Evolutionary conservation across 257 asterid genomes (phyloP), one percentile per base, ranked within the genome.

Genomic region (Fraxinus quadrangulata): DNA sequence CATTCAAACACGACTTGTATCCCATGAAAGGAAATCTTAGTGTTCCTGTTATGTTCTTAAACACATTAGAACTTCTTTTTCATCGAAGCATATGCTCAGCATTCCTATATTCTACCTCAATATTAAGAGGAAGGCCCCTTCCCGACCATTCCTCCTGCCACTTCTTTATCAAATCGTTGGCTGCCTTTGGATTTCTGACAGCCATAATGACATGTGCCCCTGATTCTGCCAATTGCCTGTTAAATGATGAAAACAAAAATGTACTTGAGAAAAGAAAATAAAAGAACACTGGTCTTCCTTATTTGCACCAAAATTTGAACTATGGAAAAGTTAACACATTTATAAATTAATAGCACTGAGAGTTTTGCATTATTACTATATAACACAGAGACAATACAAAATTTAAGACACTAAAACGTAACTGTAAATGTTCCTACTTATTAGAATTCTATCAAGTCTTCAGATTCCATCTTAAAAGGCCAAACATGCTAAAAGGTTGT

Each of bases 151-250:
- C 89, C 49, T 87, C 91, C 78, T 92, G 97, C 97, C 98, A 94
- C 74, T 87, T 86, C 71, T 77, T 85, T 66, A 96, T 89, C 87
- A 93, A 84, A 45, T 92, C 95, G 78, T 77, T 85, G 14, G 98
- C 98, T 0, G 92, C 92, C 79, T 87, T 88, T 3, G 92, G 76
- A 73, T 92, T 96, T 83, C 98, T 87, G 51, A 93, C 99, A 5
- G 99, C 99, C 99, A 96, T 96, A 84, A 93, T 88, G 21, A 93
- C 96, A 80, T 93, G 99, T 0, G 89, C 99, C 49, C 98, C 98
- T 75, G 97, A 88, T 84, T 96, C 97, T 0, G 96, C 96, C 90
- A 96, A 87, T 85, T 93, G 98, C 83, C 92, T 88, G 84, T 59
- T 71, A 76, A 70, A 75, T 30, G 76, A 75, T 23, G 28, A 71